Base-by-base conservation (phyloP, 139 green algal species). In the Ettlia oleoabundans region DNA sequence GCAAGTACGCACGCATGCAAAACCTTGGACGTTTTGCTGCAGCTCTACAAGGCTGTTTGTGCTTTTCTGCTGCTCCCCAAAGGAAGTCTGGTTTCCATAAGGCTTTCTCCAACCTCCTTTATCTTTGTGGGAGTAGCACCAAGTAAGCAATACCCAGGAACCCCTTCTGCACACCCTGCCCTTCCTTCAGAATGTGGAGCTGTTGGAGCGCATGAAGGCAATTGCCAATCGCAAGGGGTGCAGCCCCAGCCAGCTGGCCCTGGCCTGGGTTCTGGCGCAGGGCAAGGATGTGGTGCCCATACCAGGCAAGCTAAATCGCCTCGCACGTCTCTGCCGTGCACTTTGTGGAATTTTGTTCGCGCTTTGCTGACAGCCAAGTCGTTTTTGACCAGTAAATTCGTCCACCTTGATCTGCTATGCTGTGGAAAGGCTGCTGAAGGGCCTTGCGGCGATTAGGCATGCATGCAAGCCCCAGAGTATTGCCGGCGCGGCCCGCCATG, bases 231-330 rank as follows among this genome's bases (percentile, higher is more conserved):
- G 76, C 61, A 95, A 96, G 82, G 90, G 88, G 4, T 89, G 76
- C 80, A 94, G 88, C 4, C 68, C 89, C 28, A 88, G 73, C 21
- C 93, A 97, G 91, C 73, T 97, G 73, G 90, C 93, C 19, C 87
- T 97, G 65, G 92, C 93, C 1, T 97, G 93, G 93, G 81, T 97
- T 68, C 84, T 92, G 37, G 43, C 78, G 1, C 89, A 91, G 61
- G 93, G 92, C 0, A 64, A 88, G 26, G 92, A 95, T 70, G 88
- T 96, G 4, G 82, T 95, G 67, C 88, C 93, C 58, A 96, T 96
- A 55, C 92, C 92, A 22, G 75, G 47, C 47, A 58, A 58, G 47
- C 15, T 10, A 15, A 10, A 58, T 58, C 13, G 13, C 13, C 13
- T 58, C 15, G 47, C 47, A 24, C 13, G 47, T 58, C 15, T 58